A percentile compares a stretch with the other conserved stretches of the same genome.
Evolutionary conservation across 768 basidiomycete species (phyloP).

Genomic region (Pisolithus marmoratus): DNA sequence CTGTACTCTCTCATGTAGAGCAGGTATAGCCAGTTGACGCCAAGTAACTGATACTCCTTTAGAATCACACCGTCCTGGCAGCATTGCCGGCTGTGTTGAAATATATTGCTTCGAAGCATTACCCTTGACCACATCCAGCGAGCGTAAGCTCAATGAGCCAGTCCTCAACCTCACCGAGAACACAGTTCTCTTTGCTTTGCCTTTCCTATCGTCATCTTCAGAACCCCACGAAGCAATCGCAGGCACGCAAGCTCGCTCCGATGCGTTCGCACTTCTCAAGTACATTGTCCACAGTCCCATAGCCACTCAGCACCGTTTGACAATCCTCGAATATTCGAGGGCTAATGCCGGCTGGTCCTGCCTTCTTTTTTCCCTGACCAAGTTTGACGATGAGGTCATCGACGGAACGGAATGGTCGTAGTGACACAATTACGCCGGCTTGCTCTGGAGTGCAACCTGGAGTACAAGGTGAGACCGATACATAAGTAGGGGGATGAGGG

Average conservation of each 20-base stretch:
- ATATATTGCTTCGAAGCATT: conserved; percentile 59
- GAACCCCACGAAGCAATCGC: conserved; percentile 77
- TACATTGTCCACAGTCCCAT: conserved; percentile 83
- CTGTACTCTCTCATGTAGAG: conserved; percentile 76
- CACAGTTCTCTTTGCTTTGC: conserved; percentile 35
- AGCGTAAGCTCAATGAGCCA: conserved; percentile 54
- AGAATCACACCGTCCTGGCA: conserved; percentile 66
- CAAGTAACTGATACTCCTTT: conserved; percentile 96
- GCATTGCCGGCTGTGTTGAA: conserved; percentile 61
- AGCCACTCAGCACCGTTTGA: conserved; percentile 75
- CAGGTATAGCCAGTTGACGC: conserved; percentile 95
- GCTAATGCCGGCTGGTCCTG: conserved; percentile 77
- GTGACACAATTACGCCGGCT: conserved; percentile 67
- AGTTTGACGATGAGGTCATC: conserved; percentile 74
- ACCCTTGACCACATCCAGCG: conserved; percentile 37
- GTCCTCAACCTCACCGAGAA: conserved; percentile 42
- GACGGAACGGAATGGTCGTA: conserved; percentile 75
- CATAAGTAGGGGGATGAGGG: not conserved
- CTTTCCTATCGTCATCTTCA: conserved; percentile 25
- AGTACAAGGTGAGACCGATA: conserved; percentile 3
- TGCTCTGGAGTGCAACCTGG: conserved; percentile 77
- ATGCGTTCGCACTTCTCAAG: conserved; percentile 86
- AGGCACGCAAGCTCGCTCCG: conserved; percentile 62
- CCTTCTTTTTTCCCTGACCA: conserved; percentile 82
- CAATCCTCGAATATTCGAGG: conserved; percentile 89